Conservation (phyloP, 345 rosid genomes). For the Hevea brasiliensis region DNA sequence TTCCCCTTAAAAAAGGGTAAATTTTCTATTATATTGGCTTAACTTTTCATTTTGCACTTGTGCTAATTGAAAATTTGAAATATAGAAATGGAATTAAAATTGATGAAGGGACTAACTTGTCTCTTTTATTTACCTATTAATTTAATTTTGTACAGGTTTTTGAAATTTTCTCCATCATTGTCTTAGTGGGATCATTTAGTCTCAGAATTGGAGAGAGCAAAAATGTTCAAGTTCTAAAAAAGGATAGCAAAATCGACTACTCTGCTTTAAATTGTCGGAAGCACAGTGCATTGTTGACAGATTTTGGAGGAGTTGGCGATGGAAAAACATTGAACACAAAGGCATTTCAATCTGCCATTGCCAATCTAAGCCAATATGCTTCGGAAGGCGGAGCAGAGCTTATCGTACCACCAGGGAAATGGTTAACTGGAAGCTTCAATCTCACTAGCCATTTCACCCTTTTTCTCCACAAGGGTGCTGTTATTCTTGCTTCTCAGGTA, state of each 20-base stretch:
- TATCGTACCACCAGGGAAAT: slow-evolving; percentile 72
- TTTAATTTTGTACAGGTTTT: no score
- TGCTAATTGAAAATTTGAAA: no score
- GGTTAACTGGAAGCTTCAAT: slow-evolving; percentile 84
- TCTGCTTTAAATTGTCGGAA: slow-evolving; percentile 58
- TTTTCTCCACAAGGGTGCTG: slow-evolving; percentile 61
- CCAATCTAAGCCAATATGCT: slow-evolving; percentile 45
- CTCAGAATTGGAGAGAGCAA: neutral
- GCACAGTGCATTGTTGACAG: slow-evolving; percentile 57
- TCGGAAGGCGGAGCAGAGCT: slow-evolving; percentile 73
- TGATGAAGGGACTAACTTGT: no score
- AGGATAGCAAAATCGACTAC: slow-evolving; percentile 14
- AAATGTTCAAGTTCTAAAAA: neutral
- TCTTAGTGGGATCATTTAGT: slow-evolving; percentile 6
- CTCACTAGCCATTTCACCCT: slow-evolving; percentile 37
- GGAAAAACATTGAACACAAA: slow-evolving; percentile 71
- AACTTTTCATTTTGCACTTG: no score
- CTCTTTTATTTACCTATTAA: no score
- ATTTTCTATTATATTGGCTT: no score
- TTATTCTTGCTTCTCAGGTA: slow-evolving; percentile 73
- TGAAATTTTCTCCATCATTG: neutral
- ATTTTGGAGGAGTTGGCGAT: slow-evolving; percentile 76
- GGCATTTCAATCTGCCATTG: slow-evolving; percentile 53
- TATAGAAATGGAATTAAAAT: no score
- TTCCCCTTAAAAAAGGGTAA: no score